Evolutionary conservation across 2,329 filamentous ascomycete species (phyloP), one percentile per base, ranked within the genome.

Genomic region (Annulohypoxylon truncatum): DNA sequence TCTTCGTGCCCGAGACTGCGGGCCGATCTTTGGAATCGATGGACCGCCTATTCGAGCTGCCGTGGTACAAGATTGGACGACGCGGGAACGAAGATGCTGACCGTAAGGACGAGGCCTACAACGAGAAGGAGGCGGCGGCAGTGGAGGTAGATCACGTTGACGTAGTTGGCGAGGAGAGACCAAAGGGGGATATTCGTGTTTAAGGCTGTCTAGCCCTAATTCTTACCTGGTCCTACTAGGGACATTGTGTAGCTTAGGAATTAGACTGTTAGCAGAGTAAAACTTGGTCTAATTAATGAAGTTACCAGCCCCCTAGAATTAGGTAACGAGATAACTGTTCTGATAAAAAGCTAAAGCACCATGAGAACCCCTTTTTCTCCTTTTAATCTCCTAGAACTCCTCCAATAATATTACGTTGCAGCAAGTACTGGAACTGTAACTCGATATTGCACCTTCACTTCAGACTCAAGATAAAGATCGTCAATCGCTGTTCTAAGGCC

Each of bases 51-150:
- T 94, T 94, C 74, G 85, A 85, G 53, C 81, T 93, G 51, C 89
- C 89, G 0, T 94, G 92, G 92, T 89, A 91, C 77, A 85, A 86
- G 77, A 93, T 95, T 69, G 92, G 92, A 29, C 79, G 82, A 0
- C 74, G 83, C 70, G 85, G 85, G 0, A 86, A 87, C 73, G 74
- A 74, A 66, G 83, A 87, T 71, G 85, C 85, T 6, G 83, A 85
- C 4, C 72, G 76, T 51, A 78, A 79, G 70, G 84, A 86, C 35
- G 70, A 75, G 44, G 80, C 75, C 0, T 72, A 78, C 29, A 73
- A 80, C 58, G 82, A 85, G 75, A 85, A 86, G 78, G 74, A 82
- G 69, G 75, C 76, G 18, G 71, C 74, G 12, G 78, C 76, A 0
- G 78, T 78, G 40, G 71, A 67, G 8, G 74, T 75, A 0, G 70